phyloP scores from a whole-genome alignment of 495 filamentous ascomycete genomes.

The Annulohypoxylon bovei region DNA sequence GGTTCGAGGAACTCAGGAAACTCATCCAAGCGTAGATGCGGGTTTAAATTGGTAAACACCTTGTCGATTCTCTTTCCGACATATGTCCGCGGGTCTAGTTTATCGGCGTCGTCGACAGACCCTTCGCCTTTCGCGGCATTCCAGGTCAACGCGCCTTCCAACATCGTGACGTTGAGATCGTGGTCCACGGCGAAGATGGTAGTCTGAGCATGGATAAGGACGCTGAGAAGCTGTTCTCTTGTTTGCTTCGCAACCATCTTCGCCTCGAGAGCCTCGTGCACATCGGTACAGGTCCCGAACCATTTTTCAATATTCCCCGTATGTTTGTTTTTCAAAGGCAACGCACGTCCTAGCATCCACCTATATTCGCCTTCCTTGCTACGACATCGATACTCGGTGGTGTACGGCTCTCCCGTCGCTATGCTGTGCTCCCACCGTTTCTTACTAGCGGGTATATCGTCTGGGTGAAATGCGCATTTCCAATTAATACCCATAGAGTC shows the following conservation, averaged over 20 bases:
- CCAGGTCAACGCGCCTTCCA: constrained; percentile 71
- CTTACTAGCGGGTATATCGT: constrained; percentile 64
- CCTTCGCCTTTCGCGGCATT: constrained; percentile 44
- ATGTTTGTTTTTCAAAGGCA: constrained; percentile 68
- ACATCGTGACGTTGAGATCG: constrained; percentile 64
- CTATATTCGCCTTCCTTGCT: constrained; percentile 70
- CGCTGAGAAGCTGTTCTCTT: constrained; percentile 70
- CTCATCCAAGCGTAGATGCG: constrained; percentile 48
- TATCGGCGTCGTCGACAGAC: constrained; percentile 35
- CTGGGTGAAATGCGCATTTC: constrained; percentile 58
- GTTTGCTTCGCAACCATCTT: constrained; percentile 66
- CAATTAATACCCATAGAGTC: constrained; percentile 56
- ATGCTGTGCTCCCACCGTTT: constrained; percentile 67
- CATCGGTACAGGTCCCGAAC: constrained; percentile 77
- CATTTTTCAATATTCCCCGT: constrained; percentile 73
- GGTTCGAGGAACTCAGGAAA: constrained; percentile 58
- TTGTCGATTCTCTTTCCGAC: constrained; percentile 70
- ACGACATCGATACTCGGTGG: constrained; percentile 72
- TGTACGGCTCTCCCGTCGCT: constrained; percentile 70
- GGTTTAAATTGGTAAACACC: constrained; percentile 58
- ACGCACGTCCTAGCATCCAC: constrained; percentile 75
- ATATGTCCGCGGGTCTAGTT: constrained; percentile 43
- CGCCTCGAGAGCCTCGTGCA: constrained; percentile 70
- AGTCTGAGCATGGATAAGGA: constrained; percentile 73
- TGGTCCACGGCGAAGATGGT: constrained; percentile 74